Evolutionary conservation across 108 stramenopile genomes (phyloP), one percentile per base, ranked within the genome.

Genomic region (Nitzschia palea): DNA sequence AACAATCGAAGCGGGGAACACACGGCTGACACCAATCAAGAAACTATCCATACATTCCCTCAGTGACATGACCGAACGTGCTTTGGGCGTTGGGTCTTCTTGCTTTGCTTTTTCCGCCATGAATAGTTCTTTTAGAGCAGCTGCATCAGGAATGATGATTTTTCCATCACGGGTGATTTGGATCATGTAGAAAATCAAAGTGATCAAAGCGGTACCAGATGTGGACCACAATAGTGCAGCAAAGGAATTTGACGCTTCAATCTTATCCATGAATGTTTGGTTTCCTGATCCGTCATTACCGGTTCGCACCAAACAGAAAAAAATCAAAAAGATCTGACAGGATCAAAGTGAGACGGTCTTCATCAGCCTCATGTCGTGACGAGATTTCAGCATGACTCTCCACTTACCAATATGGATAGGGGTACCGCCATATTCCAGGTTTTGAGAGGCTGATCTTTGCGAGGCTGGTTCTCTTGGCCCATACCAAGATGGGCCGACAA

Each of bases 181-280:
- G 31, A 86, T 10, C 22, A 79, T 44, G 66, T 79, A 86, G 55
- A 85, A 75, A 30, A 61, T 45, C 6, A 67, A 17, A 0, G 77
- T 48, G 23, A 77, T 64, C 28, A 82, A 34, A 33, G 73, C 78
- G 25, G 68, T 74, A 23, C 72, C 87, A 70, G 74, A 67, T 42
- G 81, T 84, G 14, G 85, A 80, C 77, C 78, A 86, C 10, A 90
- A 64, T 30, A 90, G 74, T 1, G 89, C 84, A 0, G 56, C 9
- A 62, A 77, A 90, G 35, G 82, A 65, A 48, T 87, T 71, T 6
- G 80, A 62, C 35, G 33, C 62, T 44, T 82, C 76, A 51, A 90
- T 83, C 25, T 79, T 82, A 25, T 83, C 68, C 54, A 84, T 63
- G 31, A 76, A 82, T 35, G 31, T 65, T 55, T 82, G 80, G 5